Evolutionary conservation across 129 eudicot genomes (phyloP), one percentile per base, ranked within the genome.

Genomic region (Heracleum sosnowskyi): DNA sequence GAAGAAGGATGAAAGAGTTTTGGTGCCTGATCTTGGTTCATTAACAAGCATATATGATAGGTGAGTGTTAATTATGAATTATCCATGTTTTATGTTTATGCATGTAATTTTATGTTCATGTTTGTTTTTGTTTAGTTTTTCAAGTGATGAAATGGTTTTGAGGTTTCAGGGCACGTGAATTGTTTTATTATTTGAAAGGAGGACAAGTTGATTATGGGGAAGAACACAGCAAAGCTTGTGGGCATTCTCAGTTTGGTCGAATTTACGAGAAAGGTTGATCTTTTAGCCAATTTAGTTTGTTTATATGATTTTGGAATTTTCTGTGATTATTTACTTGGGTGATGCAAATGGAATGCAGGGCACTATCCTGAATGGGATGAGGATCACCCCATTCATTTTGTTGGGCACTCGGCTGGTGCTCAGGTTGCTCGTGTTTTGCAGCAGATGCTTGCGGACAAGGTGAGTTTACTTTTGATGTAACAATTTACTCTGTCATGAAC

Each of bases 401-500:
- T 95, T 53, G 99, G 99, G 78, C 99, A 95, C 81, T 95, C 99
- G 20, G 97, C 99, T 18, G 99, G 99, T 33, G 97, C 96, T 1
- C 99, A 95, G 63, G 99, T 95, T 68, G 89, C 87, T 31, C 89
- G 99, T 12, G 90, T 86, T 81, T 81, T 95, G 87, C 97, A 95
- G 81, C 97, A 95, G 85, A 95, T 95, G 99, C 96, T 95, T 68
- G 91, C 96, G n/a, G 94, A 92, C 83, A 90, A 95, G 96, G 99
- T 92, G 51, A 35, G 77, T 74, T 47, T 11, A 15, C 11, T 77
- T 82, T 35, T 81, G 28, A 39, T 26, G 39, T 13, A 81, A 53
- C 49, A 40, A 83, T 78, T 34, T 7, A 18, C 15, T 28, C 11
- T 40, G 46, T 13, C 1, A 63, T 10, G 46, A 63, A 4, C 13